Evolutionary conservation across 768 basidiomycete species (phyloP).

Genomic region (Holtermanniella nyarrowii): DNA sequence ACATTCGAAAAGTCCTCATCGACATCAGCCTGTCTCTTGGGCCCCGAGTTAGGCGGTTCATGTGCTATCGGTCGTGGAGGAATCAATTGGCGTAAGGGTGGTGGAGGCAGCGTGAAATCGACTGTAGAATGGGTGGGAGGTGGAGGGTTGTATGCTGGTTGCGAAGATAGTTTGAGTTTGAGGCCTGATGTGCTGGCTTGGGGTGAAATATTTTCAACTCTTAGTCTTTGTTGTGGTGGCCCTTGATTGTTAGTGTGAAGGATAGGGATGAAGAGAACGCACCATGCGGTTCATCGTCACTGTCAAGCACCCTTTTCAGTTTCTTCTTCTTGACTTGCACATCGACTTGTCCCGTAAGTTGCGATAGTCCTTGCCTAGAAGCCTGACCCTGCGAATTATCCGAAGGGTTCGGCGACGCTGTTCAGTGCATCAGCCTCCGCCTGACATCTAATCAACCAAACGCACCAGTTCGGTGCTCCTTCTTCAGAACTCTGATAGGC

Average conservation of each 20-base stretch:
- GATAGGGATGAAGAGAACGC: slow-evolving; percentile 2
- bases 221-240: slow-evolving; percentile 21
- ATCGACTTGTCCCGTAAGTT: slow-evolving; percentile 17
- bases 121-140: slow-evolving; percentile 23
- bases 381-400: slow-evolving; percentile 17
- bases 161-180: slow-evolving; percentile 25
- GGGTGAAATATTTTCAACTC: slow-evolving; percentile 5
- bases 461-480: slow-evolving; percentile 28
- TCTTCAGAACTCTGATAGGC: slow-evolving; percentile 23
- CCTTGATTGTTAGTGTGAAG: slow-evolving; percentile 1
- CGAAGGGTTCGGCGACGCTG: slow-evolving; percentile 24
- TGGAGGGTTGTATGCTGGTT: slow-evolving; percentile 10
- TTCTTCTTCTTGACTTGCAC: slow-evolving; percentile 28
- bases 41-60: slow-evolving; percentile 37
- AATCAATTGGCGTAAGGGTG: slow-evolving; percentile 21
- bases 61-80: slow-evolving; percentile 34
- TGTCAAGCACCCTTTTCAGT: slow-evolving; percentile 24
- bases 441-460: slow-evolving; percentile 4
- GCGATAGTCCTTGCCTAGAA: slow-evolving; percentile 3
- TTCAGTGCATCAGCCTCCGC: background rate
- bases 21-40: slow-evolving; percentile 57
- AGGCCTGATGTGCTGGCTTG: slow-evolving; percentile 24
- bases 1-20: slow-evolving; percentile 77
- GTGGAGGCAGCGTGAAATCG: slow-evolving; percentile 31
- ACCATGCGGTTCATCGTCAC: slow-evolving; percentile 30